phyloP scores from a whole-genome alignment of 352 stramenopile species.

The Thalassiosira gravida region DNA sequence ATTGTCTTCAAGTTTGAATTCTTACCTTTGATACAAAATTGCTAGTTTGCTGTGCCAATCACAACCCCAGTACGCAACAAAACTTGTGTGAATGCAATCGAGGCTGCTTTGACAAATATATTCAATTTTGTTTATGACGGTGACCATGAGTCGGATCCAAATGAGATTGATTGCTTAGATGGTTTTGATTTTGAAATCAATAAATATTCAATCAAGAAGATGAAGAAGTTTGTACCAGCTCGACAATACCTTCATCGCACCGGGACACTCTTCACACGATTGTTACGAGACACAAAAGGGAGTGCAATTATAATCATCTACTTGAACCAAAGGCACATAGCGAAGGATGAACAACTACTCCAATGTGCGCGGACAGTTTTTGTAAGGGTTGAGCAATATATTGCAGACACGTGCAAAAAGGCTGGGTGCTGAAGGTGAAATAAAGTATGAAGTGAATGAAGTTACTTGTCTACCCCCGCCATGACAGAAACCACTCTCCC shows the following conservation, averaged over 20 bases:
- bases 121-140: conserved; percentile 85
- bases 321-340: conserved; percentile 55
- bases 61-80: conserved; percentile 64
- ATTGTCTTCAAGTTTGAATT: neutral
- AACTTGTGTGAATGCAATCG: conserved; percentile 59
- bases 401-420: conserved; percentile 31
- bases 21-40: conserved; percentile 11
- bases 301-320: conserved; percentile 69
- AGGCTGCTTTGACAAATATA: conserved; percentile 56
- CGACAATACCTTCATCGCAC: conserved; percentile 81
- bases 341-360: conserved; percentile 42
- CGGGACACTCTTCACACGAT: conserved; percentile 74
- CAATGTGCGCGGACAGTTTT: conserved; percentile 45
- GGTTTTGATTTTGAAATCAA: conserved; percentile 78
- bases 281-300: conserved; percentile 70
- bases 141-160: conserved; percentile 70
- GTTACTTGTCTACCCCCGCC: no score
- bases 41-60: conserved; percentile 70
- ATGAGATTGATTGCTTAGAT: conserved; percentile 73
- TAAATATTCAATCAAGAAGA: conserved; percentile 59
- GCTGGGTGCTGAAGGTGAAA: conserved; percentile 10
- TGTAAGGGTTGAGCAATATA: conserved; percentile 44
- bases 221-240: conserved; percentile 58
- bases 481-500: no score
- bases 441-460: no score